Base-by-base conservation (phyloP, 106 monocot genomes). In the Dendrobium officinale region DNA sequence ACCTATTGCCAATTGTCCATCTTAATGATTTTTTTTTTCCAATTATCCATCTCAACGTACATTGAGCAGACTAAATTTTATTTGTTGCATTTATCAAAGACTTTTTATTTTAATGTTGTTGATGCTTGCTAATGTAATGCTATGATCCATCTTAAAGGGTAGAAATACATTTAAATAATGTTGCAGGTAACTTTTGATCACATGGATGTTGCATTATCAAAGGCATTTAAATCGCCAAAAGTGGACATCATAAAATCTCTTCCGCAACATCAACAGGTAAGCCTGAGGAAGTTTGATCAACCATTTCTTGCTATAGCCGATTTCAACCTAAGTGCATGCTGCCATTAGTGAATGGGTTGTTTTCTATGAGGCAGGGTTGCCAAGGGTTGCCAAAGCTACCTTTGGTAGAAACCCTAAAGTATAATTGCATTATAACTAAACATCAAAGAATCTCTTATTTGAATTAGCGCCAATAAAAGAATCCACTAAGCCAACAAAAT, bases 211-310 rank as follows among this genome's bases (percentile, higher is more conserved):
- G 95, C 95, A 74, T 82, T 99, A 75, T 93, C 92, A 55, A 99
- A 87, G 86, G 92, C 98, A 85, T 99, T 95, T 86, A 95, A 88
- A 85, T 88, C 92, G 43, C 78, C 88, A 0, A 79, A 88, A 42
- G 83, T 99, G 45, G 88, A 91, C 74, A 91, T 85, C 27, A 92
- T 99, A 84, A 89, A 84, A 54, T 86, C 91, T 81, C 91, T 99
- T 73, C 98, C 98, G 43, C 98, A 92, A 79, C 92, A 99, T 77
- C 98, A 95, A 77, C 98, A 95, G 98, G 94, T 97, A 82, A 80
- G 67, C 13, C 44, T 41, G 58, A 37, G 11, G 15, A 17, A 3
- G 13, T 33, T 70, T 70, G 70, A 61, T 16, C 5, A 37, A 15
- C 70, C 29, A 70, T 29, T 68, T 33, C 17, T 1, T 5, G 5